A percentile compares a stretch with the other conserved stretches of the same genome.
These are phyloP conservation scores for Tritrichomonas musculus DNA, from an alignment of 208 protist species.

Conservation along the genomic window DNA sequence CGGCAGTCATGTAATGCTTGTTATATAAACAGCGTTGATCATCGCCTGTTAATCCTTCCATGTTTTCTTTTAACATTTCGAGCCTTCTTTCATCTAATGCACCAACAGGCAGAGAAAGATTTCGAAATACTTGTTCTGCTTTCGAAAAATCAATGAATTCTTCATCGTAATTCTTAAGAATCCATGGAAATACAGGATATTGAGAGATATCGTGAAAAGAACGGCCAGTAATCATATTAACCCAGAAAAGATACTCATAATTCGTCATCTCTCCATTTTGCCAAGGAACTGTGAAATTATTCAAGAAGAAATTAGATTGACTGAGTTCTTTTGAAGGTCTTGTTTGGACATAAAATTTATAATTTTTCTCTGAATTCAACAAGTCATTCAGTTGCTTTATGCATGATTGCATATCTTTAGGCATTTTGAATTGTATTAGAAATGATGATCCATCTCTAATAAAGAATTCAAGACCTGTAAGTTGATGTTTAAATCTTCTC, in stretches of 20 bases:
- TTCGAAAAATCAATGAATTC: not conserved
- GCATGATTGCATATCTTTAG: no score
- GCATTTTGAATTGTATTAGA: no score
- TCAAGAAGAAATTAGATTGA: no score
- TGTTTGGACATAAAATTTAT: no score
- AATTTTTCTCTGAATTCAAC: no score
- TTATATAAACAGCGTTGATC: not conserved
- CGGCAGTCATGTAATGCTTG: not conserved
- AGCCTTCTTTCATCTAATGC: not conserved
- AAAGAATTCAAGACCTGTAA: no score
- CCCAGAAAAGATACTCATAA: not conserved
- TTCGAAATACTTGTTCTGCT: not conserved
- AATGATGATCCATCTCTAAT: no score
- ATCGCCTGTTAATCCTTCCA: not conserved
- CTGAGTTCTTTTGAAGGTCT: no score
- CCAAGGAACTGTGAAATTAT: no score
- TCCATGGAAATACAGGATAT: slow-evolving; percentile 19
- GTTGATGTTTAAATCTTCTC: no score
- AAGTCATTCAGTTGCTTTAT: no score
- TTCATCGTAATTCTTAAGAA: not conserved
- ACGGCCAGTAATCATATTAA: not conserved
- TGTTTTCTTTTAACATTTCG: not conserved
- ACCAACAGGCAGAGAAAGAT: not conserved
- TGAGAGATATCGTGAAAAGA: not conserved
- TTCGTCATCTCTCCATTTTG: not conserved